Conservation (phyloP, 768 basidiomycete genomes). For the Zangia roseola region DNA sequence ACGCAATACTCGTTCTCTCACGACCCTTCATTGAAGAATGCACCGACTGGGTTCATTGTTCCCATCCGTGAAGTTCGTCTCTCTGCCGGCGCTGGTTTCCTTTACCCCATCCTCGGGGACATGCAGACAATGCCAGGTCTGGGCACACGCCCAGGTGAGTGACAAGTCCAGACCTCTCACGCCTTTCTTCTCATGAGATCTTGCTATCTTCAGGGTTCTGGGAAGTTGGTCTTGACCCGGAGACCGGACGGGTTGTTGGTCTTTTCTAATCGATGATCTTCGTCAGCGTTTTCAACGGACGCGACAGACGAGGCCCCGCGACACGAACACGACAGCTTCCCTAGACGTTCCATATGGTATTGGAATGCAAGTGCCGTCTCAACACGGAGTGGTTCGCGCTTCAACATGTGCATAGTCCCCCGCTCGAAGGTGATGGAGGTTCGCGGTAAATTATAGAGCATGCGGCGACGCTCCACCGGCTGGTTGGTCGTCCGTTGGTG, state of each 20-base stretch:
- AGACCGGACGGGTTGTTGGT: constrained; percentile 80
- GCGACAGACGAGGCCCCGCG: constrained; percentile 2
- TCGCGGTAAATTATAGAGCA: constrained; percentile 7
- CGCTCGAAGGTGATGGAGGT: constrained; percentile 13
- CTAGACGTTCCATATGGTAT: constrained; percentile 18
- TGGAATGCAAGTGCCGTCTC: constrained; percentile 31
- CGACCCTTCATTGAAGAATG: constrained; percentile 87
- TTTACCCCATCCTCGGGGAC: constrained; percentile 93
- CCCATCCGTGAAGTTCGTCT: constrained; percentile 87
- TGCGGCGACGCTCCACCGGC: not conserved
- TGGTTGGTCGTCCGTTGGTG: not conserved
- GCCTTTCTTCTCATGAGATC: constrained; percentile 9
- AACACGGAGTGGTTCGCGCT: constrained; percentile 39
- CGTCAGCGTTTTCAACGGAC: constrained; percentile 20
- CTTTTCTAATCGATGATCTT: constrained; percentile 57
- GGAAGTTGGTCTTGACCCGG: constrained; percentile 81
- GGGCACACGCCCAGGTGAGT: constrained; percentile 80
- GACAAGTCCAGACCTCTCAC: not conserved
- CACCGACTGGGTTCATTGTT: constrained; percentile 88
- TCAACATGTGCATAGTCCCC: constrained; percentile 38
- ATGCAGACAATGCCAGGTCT: constrained; percentile 99
- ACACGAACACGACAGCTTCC: constrained; percentile 14
- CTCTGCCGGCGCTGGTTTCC: constrained; percentile 92
- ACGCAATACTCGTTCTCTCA: constrained; percentile 98
- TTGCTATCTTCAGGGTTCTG: constrained; percentile 63